A percentile compares a stretch with the other conserved stretches of the same genome.
phyloP scores from a whole-genome alignment of 2,329 filamentous ascomycete species.

The Sphaerulina vaccinii region DNA sequence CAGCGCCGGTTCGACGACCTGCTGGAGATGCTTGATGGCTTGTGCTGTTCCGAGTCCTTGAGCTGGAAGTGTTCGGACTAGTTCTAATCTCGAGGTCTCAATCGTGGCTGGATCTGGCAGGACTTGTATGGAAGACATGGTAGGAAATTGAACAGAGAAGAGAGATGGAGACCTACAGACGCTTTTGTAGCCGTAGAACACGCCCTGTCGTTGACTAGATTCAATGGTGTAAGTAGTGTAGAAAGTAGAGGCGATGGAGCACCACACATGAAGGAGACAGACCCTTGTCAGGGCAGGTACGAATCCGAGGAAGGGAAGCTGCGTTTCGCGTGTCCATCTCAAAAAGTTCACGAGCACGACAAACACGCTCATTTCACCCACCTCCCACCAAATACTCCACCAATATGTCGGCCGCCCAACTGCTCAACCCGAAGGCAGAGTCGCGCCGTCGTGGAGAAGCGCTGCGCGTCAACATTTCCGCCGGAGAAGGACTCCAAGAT shows the following conservation, averaged over 20 bases:
- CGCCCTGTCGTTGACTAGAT: background rate
- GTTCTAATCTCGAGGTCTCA: slow-evolving; percentile 34
- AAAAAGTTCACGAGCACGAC: slow-evolving; percentile 9
- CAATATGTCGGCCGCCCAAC: slow-evolving; percentile 90
- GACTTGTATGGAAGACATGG: slow-evolving; percentile 24
- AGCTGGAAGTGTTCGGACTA: slow-evolving; percentile 41
- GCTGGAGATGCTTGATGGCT: slow-evolving; percentile 45
- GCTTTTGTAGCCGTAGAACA: background rate
- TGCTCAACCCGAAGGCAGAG: slow-evolving; percentile 98
- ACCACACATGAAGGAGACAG: background rate
- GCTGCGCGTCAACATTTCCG: slow-evolving; percentile 92
- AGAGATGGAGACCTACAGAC: background rate
- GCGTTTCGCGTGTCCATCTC: background rate
- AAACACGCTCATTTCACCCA: background rate
- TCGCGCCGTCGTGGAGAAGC: slow-evolving; percentile 97
- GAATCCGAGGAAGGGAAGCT: slow-evolving; percentile 1
- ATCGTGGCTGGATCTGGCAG: slow-evolving; percentile 38
- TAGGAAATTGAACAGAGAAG: background rate
- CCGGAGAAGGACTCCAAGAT: slow-evolving; percentile 74
- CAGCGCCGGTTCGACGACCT: slow-evolving; percentile 56
- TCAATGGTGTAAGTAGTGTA: background rate
- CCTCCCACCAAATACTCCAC: slow-evolving; percentile 1
- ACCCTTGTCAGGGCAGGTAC: background rate
- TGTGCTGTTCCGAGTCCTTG: slow-evolving; percentile 46
- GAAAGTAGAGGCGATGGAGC: background rate